phyloP scores from a whole-genome alignment of 1,139 yeast species.

The Blastobotrys ciferrii region DNA sequence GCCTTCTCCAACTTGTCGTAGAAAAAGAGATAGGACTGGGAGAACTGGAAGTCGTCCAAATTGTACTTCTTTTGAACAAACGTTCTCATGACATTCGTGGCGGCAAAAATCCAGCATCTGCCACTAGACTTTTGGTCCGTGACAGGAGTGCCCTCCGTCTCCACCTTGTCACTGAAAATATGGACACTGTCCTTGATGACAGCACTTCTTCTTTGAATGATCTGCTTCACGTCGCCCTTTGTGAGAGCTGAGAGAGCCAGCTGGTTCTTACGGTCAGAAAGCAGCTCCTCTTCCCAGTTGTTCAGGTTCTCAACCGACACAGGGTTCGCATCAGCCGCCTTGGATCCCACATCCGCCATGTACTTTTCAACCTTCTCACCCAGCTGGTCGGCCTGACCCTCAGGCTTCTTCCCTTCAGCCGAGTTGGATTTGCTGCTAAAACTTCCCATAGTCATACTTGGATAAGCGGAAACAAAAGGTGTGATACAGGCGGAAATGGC shows the following conservation, averaged over 20 bases:
- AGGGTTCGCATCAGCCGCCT: conserved; percentile 33
- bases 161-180: conserved; percentile 59
- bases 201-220: conserved; percentile 43
- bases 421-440: conserved; percentile 10
- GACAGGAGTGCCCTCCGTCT: conserved; percentile 65
- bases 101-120: conserved; percentile 86
- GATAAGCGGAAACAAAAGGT: not conserved
- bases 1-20: conserved; percentile 69
- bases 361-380: conserved; percentile 22
- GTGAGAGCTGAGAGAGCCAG: conserved; percentile 61
- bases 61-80: conserved; percentile 61
- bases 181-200: conserved; percentile 43
- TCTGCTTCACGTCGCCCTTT: conserved; percentile 46
- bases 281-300: conserved; percentile 53
- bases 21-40: conserved; percentile 70
- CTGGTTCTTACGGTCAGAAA: conserved; percentile 53
- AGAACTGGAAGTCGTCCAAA: conserved; percentile 67
- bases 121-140: conserved; percentile 75
- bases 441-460: conserved; percentile 12
- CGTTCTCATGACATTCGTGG: conserved; percentile 67
- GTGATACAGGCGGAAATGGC: not conserved
- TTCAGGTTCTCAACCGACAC: conserved; percentile 39
- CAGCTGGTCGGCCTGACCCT: conserved; percentile 17
- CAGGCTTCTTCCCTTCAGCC: conserved; percentile 5
- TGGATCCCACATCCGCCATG: conserved; percentile 20